Evolutionary conservation across 1,284 basidiomycete genomes (phyloP).

Genomic region (Coniophora puteana): DNA sequence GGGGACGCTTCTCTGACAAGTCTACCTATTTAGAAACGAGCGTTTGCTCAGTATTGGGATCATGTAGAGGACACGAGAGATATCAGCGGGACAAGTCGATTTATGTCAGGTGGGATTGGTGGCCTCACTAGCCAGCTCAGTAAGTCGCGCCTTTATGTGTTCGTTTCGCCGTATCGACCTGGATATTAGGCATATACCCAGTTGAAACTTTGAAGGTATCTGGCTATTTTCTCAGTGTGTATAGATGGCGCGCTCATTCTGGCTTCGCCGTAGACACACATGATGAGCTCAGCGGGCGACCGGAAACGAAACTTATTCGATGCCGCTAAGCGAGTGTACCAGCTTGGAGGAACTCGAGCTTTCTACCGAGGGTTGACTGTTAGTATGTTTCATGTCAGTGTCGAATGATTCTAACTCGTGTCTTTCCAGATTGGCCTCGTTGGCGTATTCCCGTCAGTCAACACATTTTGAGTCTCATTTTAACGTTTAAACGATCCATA

Average conservation of each 20-base stretch:
- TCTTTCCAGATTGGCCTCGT: slow-evolving; percentile 73
- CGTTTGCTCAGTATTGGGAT: slow-evolving; percentile 92
- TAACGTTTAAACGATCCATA: slow-evolving; percentile 22
- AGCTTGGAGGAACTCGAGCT: slow-evolving; percentile 75
- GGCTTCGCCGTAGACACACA: slow-evolving; percentile 68
- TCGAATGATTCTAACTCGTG: slow-evolving; percentile 12
- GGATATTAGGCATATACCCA: slow-evolving; percentile 75
- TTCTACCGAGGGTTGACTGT: slow-evolving; percentile 93
- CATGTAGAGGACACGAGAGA: slow-evolving; percentile 86
- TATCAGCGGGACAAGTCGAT: slow-evolving; percentile 89
- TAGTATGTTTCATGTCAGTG: slow-evolving; percentile 29
- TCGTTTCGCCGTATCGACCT: slow-evolving; percentile 11
- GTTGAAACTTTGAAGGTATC: slow-evolving; percentile 82
- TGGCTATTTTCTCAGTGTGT: slow-evolving; percentile 5
- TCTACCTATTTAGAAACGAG: slow-evolving; percentile 66
- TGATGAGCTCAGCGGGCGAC: slow-evolving; percentile 80
- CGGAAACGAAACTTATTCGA: slow-evolving; percentile 58
- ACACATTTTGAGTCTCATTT: background rate
- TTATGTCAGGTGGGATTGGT: slow-evolving; percentile 93
- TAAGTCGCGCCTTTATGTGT: slow-evolving; percentile 32
- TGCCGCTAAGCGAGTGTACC: slow-evolving; percentile 69
- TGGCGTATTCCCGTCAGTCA: slow-evolving; percentile 82
- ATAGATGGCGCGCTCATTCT: slow-evolving; percentile 4
- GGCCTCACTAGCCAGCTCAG: slow-evolving; percentile 93
- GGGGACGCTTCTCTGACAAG: slow-evolving; percentile 10